Conservation (phyloP, 1,284 basidiomycete species). For the Trichosporon sp. region DNA sequence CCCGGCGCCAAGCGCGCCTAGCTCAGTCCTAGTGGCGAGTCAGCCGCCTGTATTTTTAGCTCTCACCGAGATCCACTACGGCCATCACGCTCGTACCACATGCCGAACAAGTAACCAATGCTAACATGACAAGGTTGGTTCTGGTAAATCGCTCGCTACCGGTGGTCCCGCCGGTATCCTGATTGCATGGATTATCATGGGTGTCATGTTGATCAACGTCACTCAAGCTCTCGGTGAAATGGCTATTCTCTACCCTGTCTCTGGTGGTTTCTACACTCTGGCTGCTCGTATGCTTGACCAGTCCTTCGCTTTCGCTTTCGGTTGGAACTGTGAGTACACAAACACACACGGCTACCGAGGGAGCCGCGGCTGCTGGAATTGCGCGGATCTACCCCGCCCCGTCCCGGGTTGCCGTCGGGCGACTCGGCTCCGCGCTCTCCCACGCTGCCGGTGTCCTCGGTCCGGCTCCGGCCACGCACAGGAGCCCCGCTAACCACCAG, state of each 20-base stretch:
- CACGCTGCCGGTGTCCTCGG: too few relatives aligned
- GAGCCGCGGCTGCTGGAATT: neutral
- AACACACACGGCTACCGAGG: neutral
- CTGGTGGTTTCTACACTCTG: slow-evolving; percentile 52
- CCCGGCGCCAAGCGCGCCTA: neutral
- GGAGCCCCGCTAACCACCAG: neutral
- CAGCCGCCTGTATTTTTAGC: neutral
- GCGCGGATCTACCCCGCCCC: neutral
- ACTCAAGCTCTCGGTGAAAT: slow-evolving; percentile 52
- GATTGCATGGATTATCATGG: slow-evolving; percentile 45
- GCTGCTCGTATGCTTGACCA: slow-evolving; percentile 44
- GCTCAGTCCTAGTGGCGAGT: neutral
- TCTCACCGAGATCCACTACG: neutral
- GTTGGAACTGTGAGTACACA: slow-evolving; percentile 41
- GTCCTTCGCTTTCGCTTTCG: slow-evolving; percentile 44
- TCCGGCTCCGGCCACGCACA: neutral
- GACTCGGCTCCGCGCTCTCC: neutral
- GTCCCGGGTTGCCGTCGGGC: neutral
- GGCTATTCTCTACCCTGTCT: slow-evolving; percentile 51
- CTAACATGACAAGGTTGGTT: slow-evolving; percentile 40
- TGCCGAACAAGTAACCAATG: slow-evolving; percentile 18
- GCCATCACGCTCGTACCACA: slow-evolving; percentile 18
- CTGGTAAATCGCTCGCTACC: slow-evolving; percentile 49
- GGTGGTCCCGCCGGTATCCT: slow-evolving; percentile 54
- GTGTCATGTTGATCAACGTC: slow-evolving; percentile 22